phyloP scores from a whole-genome alignment of 305 asterid species.

The Vinca major region DNA sequence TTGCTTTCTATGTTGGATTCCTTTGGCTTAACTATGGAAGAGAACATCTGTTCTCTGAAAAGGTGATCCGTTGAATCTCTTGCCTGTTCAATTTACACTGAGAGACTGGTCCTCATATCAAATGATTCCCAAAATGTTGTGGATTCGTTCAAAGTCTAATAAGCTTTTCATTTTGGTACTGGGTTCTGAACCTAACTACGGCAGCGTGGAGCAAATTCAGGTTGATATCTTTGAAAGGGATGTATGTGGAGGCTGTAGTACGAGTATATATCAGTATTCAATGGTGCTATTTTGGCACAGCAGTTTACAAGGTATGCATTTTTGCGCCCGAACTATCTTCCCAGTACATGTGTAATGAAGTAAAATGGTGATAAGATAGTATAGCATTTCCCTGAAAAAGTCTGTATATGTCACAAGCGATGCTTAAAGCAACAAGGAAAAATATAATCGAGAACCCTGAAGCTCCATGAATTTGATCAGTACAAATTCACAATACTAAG shows the following conservation, averaged over 20 bases:
- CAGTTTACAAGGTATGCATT: slow-evolving; percentile 25
- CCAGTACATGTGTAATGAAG: background rate
- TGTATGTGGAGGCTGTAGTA: slow-evolving; percentile 28
- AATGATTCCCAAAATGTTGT: slow-evolving; percentile 6
- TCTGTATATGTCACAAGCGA: background rate
- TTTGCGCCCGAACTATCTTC: background rate
- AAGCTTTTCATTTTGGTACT: slow-evolving; percentile 8
- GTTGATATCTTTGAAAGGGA: slow-evolving; percentile 29
- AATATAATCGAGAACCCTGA: background rate
- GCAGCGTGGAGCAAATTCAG: slow-evolving; percentile 45
- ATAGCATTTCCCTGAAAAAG: background rate
- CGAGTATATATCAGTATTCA: slow-evolving; percentile 36
- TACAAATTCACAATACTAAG: background rate
- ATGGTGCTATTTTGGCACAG: slow-evolving; percentile 36
- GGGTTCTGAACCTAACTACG: slow-evolving; percentile 16
- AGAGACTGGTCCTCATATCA: slow-evolving; percentile 11
- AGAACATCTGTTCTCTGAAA: slow-evolving; percentile 22
- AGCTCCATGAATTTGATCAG: background rate
- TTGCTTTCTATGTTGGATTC: slow-evolving; percentile 27
- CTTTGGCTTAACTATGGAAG: slow-evolving; percentile 24
- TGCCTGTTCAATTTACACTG: background rate
- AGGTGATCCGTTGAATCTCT: slow-evolving; percentile 30
- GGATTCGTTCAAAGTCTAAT: slow-evolving; percentile 2
- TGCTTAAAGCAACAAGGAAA: background rate
- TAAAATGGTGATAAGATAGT: background rate